Percentiles rank a stretch among this genome's conserved stretches.
Evolutionary conservation across 768 basidiomycete species (phyloP).

Genomic region (Pleurotus eryngii): DNA sequence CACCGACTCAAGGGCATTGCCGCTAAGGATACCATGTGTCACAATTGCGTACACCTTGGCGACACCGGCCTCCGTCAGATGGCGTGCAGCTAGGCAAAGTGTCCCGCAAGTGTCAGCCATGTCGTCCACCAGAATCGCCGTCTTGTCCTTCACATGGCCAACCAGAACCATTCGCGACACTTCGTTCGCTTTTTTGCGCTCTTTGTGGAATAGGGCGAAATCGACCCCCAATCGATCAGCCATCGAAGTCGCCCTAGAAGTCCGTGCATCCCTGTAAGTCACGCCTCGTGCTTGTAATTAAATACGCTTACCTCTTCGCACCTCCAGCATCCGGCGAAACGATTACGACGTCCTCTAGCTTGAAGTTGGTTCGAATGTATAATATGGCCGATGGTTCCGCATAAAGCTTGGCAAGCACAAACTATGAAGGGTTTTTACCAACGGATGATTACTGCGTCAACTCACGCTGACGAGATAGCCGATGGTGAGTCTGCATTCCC

Average conservation of each 20-base stretch:
- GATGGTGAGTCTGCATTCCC: too few species aligned
- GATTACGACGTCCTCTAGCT: slow-evolving; percentile 82
- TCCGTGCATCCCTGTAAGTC: slow-evolving; percentile 7
- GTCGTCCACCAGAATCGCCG: slow-evolving; percentile 95
- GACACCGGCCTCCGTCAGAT: slow-evolving; percentile 88
- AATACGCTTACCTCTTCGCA: slow-evolving; percentile 76
- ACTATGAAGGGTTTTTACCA: slow-evolving; percentile 7
- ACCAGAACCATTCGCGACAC: slow-evolving; percentile 95
- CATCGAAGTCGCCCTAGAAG: slow-evolving; percentile 86
- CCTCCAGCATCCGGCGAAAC: slow-evolving; percentile 98
- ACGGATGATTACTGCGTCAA: slow-evolving; percentile 18
- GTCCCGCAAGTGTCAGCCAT: slow-evolving; percentile 99
- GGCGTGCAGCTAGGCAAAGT: slow-evolving; percentile 84
- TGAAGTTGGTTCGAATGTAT: slow-evolving; percentile 92
- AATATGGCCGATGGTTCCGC: slow-evolving; percentile 94
- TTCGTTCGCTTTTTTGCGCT: slow-evolving; percentile 94
- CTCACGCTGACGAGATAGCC: slow-evolving; percentile 41
- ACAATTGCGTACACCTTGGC: slow-evolving; percentile 86
- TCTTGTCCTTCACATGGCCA: slow-evolving; percentile 88
- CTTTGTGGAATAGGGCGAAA: slow-evolving; percentile 99
- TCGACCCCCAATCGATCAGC: slow-evolving; percentile 95
- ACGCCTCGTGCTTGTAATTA: slow-evolving; percentile 9
- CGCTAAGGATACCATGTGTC: slow-evolving; percentile 94
- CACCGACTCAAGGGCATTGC: slow-evolving; percentile 77
- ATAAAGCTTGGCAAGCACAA: slow-evolving; percentile 58